These are phyloP conservation scores for Exophiala sideris DNA, from an alignment of 2,329 filamentous ascomycete species.

Conservation along the genomic window DNA sequence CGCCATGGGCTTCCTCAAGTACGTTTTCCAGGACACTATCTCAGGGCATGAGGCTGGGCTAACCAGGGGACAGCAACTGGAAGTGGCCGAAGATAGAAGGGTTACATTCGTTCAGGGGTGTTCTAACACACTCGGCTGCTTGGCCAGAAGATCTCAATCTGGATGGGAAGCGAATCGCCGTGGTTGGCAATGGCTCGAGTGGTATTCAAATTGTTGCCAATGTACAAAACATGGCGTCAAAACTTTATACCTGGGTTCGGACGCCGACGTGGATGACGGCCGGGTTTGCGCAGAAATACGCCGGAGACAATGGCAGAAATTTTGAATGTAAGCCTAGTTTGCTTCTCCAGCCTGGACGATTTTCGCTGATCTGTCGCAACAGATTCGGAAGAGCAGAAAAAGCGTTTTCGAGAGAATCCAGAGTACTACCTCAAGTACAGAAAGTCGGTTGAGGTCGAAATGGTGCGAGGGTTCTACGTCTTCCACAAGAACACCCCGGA, in stretches of 20 bases:
- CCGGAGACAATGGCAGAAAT: constrained; percentile 19
- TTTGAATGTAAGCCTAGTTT: not conserved
- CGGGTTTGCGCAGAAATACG: constrained; percentile 12
- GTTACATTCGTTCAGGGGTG: constrained; percentile 34
- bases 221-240: constrained; percentile 28
- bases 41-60: too few species aligned
- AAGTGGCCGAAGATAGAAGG: constrained; percentile 39
- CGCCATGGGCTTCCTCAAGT: constrained; percentile 32
- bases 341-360: not conserved
- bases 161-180: constrained; percentile 25
- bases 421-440: constrained; percentile 19
- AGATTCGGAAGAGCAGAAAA: constrained; percentile 20
- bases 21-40: not conserved
- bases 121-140: constrained; percentile 32
- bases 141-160: constrained; percentile 33
- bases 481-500: constrained; percentile 1
- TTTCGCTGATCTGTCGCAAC: constrained; percentile 16
- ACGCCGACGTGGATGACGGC: not conserved
- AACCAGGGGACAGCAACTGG: constrained; percentile 21
- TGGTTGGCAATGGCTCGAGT: constrained; percentile 30
- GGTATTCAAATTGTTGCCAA: constrained; percentile 35
- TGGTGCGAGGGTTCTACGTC: constrained; percentile 11
- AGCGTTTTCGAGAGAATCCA: constrained; percentile 16
- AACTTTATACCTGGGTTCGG: constrained; percentile 31
- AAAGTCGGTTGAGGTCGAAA: constrained; percentile 15